Evolutionary conservation across 306 rosid genomes (phyloP).

Genomic region (Lupinus albus): DNA sequence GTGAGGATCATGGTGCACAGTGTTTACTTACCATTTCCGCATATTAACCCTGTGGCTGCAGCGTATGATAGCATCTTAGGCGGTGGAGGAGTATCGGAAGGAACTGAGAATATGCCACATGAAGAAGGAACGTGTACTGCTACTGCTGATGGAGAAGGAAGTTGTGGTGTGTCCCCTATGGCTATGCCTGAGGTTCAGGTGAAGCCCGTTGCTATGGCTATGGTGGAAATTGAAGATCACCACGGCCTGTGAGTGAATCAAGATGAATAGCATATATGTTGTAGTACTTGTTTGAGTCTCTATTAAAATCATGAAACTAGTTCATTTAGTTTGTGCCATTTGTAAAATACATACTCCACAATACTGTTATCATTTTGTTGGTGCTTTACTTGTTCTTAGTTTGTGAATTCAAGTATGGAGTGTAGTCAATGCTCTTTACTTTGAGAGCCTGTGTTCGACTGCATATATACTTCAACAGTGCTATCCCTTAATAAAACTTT

Average conservation of each 20-base stretch:
- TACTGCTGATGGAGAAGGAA: conserved; percentile 42
- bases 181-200: conserved; percentile 47
- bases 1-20: conserved; percentile 64
- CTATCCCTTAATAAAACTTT: neutral
- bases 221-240: conserved; percentile 70
- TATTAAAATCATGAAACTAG: conserved; percentile 27
- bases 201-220: conserved; percentile 34
- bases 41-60: conserved; percentile 52
- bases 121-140: conserved; percentile 49
- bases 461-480: conserved; percentile 1
- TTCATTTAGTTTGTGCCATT: neutral
- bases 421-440: conserved; percentile 22
- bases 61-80: conserved; percentile 51
- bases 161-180: conserved; percentile 43
- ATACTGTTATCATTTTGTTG: conserved; percentile 4
- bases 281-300: conserved; percentile 18
- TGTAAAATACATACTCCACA: conserved; percentile 10
- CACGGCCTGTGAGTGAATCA: conserved; percentile 51
- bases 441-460: neutral
- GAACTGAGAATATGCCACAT: neutral
- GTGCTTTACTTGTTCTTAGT: conserved; percentile 4
- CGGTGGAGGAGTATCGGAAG: conserved; percentile 41
- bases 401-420: conserved; percentile 15
- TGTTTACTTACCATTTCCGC: conserved; percentile 71
- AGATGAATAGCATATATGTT: neutral